Conservation (phyloP, 306 rosid genomes). For the Cyamopsis tetragonoloba region DNA sequence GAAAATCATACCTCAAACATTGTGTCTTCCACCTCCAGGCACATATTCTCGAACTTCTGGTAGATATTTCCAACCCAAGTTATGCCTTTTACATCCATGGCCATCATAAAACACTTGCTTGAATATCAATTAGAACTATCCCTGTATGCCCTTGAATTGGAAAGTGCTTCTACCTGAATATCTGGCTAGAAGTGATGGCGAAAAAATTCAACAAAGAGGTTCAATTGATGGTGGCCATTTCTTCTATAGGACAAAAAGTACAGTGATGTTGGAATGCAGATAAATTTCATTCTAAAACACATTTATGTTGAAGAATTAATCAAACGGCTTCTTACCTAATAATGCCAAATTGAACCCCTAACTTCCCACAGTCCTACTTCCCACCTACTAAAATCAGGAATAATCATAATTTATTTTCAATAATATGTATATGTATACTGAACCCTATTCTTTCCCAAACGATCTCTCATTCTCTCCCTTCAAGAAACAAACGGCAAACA, state of each 20-base stretch:
- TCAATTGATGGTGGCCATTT: neutral
- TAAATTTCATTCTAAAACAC: slow-evolving; percentile 1
- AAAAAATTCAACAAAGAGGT: neutral
- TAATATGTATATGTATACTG: too few species aligned
- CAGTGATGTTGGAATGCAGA: neutral
- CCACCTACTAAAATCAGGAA: slow-evolving; percentile 10
- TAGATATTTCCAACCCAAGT: slow-evolving; percentile 70
- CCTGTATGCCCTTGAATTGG: slow-evolving; percentile 22
- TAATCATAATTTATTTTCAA: neutral
- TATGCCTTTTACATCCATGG: slow-evolving; percentile 66
- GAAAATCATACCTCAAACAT: slow-evolving; percentile 59
- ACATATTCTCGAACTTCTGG: slow-evolving; percentile 74
- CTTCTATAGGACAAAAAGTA: neutral
- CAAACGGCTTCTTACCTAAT: neutral
- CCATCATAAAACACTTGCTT: slow-evolving; percentile 23
- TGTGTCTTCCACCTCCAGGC: slow-evolving; percentile 74
- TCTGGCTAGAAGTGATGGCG: slow-evolving; percentile 27
- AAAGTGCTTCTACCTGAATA: slow-evolving; percentile 27
- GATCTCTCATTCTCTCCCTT: neutral
- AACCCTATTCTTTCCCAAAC: neutral
- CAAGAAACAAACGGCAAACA: neutral
- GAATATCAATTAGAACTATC: slow-evolving; percentile 6
- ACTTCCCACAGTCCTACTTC: neutral
- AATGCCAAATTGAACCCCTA: slow-evolving; percentile 12
- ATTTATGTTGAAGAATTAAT: neutral